Conservation (phyloP, 805 yeast genomes). For the Nakazawaea pomicola region DNA sequence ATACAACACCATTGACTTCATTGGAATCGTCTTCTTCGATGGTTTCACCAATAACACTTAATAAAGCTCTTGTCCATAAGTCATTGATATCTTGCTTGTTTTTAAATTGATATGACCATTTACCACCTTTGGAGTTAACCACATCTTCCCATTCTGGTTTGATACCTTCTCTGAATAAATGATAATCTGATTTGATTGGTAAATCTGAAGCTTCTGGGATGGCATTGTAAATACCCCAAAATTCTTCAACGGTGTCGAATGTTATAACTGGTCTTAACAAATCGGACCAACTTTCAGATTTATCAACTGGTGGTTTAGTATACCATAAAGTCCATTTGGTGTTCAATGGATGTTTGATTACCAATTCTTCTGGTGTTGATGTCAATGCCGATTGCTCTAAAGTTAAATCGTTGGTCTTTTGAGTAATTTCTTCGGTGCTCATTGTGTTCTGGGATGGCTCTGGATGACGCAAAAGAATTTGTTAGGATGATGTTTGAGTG, state of each 20-base stretch:
- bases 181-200: slow-evolving; percentile 91
- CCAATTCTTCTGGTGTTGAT: slow-evolving; percentile 58
- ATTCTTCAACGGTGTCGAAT: slow-evolving; percentile 93
- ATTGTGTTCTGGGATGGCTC: too few relatives aligned
- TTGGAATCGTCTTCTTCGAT: slow-evolving; percentile 72
- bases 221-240: slow-evolving; percentile 96
- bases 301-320: slow-evolving; percentile 83
- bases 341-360: slow-evolving; percentile 83
- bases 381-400: slow-evolving; percentile 37
- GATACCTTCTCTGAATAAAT: slow-evolving; percentile 87
- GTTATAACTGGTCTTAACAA: slow-evolving; percentile 89
- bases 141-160: slow-evolving; percentile 99
- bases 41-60: slow-evolving; percentile 93
- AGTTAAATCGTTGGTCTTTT: slow-evolving; percentile 28
- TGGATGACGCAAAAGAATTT: too few relatives aligned
- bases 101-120: slow-evolving; percentile 81
- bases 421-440: slow-evolving; percentile 23
- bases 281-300: slow-evolving; percentile 85
- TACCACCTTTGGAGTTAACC: slow-evolving; percentile 86
- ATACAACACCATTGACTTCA: slow-evolving; percentile 92
- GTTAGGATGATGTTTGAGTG: too few relatives aligned
- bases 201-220: slow-evolving; percentile 88
- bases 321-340: slow-evolving; percentile 96
- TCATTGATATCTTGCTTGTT: slow-evolving; percentile 70
- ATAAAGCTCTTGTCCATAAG: slow-evolving; percentile 84